Evolutionary conservation across 768 basidiomycete species (phyloP).

Genomic region (Cubamyces lactineus): DNA sequence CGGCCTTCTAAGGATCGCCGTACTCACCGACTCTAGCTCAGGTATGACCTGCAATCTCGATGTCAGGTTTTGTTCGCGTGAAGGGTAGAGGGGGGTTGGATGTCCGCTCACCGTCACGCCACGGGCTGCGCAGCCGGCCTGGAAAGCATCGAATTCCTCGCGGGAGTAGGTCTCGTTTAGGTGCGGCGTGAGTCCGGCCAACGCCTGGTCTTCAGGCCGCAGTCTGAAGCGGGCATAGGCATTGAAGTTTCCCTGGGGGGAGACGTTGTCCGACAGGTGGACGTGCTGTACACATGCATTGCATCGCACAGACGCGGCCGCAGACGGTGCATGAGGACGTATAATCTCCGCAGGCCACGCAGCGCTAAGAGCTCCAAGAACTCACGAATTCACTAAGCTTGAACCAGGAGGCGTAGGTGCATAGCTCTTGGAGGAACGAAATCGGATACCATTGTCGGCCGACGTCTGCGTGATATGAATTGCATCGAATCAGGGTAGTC

Average conservation of each 20-base stretch:
- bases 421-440: constrained; percentile 30
- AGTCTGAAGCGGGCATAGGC: constrained; percentile 36
- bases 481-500: not conserved
- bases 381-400: constrained; percentile 35
- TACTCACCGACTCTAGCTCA: constrained; percentile 32
- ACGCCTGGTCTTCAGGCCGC: constrained; percentile 25
- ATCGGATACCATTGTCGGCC: constrained; percentile 35
- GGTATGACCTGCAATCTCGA: constrained; percentile 26
- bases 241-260: constrained; percentile 22
- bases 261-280: constrained; percentile 35
- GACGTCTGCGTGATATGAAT: constrained; percentile 22
- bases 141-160: constrained; percentile 32
- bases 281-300: constrained; percentile 27
- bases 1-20: not conserved
- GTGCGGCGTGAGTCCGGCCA: constrained; percentile 31
- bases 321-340: not conserved
- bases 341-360: constrained; percentile 3
- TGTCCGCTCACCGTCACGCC: constrained; percentile 29
- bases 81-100: not conserved
- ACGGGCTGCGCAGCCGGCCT: constrained; percentile 29
- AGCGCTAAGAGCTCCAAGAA: not conserved
- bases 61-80: not conserved
- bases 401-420: constrained; percentile 34
- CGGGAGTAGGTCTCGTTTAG: constrained; percentile 34
- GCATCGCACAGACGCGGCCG: too few species aligned